These are phyloP conservation scores for Cryptococcus depauperatus DNA, from an alignment of 1,284 basidiomycete genomes.

Conservation along the genomic window DNA sequence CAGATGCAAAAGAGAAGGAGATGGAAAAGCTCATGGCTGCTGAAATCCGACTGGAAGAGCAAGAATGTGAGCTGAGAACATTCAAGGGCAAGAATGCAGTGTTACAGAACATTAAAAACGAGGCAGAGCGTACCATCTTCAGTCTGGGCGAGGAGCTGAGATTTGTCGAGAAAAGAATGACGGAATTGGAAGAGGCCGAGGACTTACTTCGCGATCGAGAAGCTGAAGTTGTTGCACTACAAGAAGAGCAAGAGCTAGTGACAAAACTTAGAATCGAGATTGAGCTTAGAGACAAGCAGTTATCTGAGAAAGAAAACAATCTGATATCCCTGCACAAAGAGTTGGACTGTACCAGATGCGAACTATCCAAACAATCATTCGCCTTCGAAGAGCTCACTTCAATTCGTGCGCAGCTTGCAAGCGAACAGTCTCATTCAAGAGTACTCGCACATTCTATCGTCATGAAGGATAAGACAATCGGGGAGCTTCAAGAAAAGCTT, in stretches of 20 bases:
- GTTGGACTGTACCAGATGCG: slow-evolving; percentile 1
- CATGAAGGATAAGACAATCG: slow-evolving; percentile 9
- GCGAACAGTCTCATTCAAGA: no score
- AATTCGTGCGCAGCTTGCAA: no score
- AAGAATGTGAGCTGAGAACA: slow-evolving; percentile 1
- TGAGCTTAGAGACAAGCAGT: background rate
- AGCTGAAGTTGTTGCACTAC: slow-evolving; percentile 2
- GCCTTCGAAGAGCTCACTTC: no score
- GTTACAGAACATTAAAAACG: slow-evolving; percentile 2
- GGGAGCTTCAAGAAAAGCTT: slow-evolving; percentile 15
- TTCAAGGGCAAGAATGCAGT: background rate
- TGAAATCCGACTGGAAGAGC: background rate
- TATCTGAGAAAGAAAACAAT: slow-evolving; percentile 10
- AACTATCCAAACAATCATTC: no score
- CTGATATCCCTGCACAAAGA: background rate
- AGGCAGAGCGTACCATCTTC: slow-evolving; percentile 1
- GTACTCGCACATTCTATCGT: no score
- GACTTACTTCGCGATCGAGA: background rate
- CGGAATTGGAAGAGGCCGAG: background rate
- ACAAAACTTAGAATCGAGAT: background rate
- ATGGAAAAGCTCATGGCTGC: background rate
- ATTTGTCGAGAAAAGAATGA: slow-evolving; percentile 3
- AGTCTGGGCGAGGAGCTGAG: slow-evolving; percentile 7
- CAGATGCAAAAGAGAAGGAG: background rate
- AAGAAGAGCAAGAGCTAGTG: background rate